A percentile compares a stretch with the other conserved stretches of the same genome.
These are phyloP conservation scores for Casaregolazyma suthepensis DNA, from an alignment of 1,139 yeast species.

Conservation along the genomic window DNA sequence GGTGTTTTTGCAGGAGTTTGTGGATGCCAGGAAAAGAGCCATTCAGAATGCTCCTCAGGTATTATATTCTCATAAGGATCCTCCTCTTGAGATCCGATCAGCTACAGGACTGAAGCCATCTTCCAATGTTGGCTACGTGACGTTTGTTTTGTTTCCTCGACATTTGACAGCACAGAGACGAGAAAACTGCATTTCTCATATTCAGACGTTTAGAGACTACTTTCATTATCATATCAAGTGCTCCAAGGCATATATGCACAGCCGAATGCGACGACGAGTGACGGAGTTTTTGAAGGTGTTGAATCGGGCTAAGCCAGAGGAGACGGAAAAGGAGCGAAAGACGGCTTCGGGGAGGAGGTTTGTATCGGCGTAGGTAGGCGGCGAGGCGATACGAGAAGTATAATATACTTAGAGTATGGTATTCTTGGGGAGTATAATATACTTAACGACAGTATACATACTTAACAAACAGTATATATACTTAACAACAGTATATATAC, in stretches of 20 bases:
- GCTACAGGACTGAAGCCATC: constrained; percentile 28
- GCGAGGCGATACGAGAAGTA: too few relatives aligned
- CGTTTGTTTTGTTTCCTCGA: constrained; percentile 55
- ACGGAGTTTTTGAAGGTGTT: constrained; percentile 89
- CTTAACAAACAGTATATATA: too few relatives aligned
- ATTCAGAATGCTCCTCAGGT: constrained; percentile 99
- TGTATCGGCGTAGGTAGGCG: constrained; percentile 29
- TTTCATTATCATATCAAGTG: constrained; percentile 98
- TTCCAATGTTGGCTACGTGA: constrained; percentile 38
- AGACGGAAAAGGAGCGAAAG: constrained; percentile 72
- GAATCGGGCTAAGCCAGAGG: constrained; percentile 96
- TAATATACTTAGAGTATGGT: neutral
- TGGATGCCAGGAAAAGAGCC: constrained; percentile 92
- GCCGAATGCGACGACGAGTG: constrained; percentile 95
- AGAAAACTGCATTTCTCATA: constrained; percentile 80
- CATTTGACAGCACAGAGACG: constrained; percentile 69
- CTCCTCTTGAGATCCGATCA: constrained; percentile 81
- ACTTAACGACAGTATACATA: too few relatives aligned
- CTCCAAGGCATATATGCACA: constrained; percentile 96
- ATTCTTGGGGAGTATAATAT: too few relatives aligned
- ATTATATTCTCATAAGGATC: constrained; percentile 76
- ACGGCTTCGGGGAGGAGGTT: constrained; percentile 83
- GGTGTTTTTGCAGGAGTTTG: constrained; percentile 94
- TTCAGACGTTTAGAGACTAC: constrained; percentile 87
- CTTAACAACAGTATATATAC: too few relatives aligned